These are phyloP conservation scores for Penicillium lagena DNA, from an alignment of 495 filamentous ascomycete species.

Conservation along the genomic window DNA sequence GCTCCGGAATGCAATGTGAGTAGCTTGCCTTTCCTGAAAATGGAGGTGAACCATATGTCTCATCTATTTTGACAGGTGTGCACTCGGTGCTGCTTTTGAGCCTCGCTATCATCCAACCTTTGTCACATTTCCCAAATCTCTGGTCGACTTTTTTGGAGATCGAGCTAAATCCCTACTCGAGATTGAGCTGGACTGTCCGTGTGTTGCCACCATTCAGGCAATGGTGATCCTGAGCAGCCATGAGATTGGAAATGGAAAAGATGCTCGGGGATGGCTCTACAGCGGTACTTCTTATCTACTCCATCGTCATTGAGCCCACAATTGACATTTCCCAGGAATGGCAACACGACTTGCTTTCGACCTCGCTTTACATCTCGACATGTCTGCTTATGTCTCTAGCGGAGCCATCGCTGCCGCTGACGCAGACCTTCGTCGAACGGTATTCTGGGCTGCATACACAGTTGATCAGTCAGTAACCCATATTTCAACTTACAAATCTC, in stretches of 20 bases:
- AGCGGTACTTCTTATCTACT: constrained; percentile 16
- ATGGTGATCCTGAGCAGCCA: constrained; percentile 26
- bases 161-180: constrained; percentile 26
- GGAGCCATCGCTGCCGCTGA: constrained; percentile 16
- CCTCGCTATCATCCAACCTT: constrained; percentile 17
- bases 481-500: not conserved
- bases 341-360: constrained; percentile 29
- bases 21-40: no score
- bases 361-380: constrained; percentile 31
- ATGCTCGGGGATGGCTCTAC: constrained; percentile 33
- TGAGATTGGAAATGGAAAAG: constrained; percentile 18
- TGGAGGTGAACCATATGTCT: not conserved
- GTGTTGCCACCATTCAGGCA: constrained; percentile 27
- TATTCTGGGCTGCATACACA: constrained; percentile 30
- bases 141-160: constrained; percentile 25
- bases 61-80: constrained; percentile 15
- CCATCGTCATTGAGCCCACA: not conserved
- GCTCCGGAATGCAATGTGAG: constrained; percentile 28
- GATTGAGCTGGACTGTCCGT: constrained; percentile 26
- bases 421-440: constrained; percentile 17
- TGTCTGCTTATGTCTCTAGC: constrained; percentile 14
- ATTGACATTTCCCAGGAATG: constrained; percentile 19
- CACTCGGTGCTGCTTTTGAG: constrained; percentile 22
- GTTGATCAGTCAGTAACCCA: constrained; percentile 24
- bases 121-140: constrained; percentile 19